These are phyloP conservation scores for Auricularia sp. DNA, from an alignment of 768 basidiomycete genomes.

Conservation along the genomic window DNA sequence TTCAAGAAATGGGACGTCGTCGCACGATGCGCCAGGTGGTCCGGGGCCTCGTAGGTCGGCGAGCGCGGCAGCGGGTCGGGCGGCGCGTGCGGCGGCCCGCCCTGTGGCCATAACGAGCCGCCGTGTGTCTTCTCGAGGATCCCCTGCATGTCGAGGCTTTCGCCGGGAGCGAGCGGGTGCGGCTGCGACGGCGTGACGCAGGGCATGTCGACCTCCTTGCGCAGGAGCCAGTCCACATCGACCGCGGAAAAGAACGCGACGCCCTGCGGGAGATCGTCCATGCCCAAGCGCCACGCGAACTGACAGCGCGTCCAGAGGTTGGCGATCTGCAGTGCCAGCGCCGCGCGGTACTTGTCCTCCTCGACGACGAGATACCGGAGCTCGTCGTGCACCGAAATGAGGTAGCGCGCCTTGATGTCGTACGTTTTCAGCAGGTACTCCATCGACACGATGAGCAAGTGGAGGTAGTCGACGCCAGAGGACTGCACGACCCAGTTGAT, in stretches of 20 bases:
- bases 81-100: conserved; percentile 39
- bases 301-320: conserved; percentile 91
- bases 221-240: conserved; percentile 79
- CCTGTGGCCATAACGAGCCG: conserved; percentile 56
- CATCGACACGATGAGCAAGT: conserved; percentile 93
- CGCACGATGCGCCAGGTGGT: conserved; percentile 61
- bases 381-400: conserved; percentile 96
- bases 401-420: conserved; percentile 80
- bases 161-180: conserved; percentile 72
- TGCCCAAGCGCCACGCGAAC: conserved; percentile 87
- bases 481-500: conserved; percentile 99
- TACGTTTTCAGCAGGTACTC: conserved; percentile 74
- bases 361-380: conserved; percentile 87
- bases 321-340: conserved; percentile 87
- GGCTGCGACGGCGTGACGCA: conserved; percentile 93
- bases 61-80: conserved; percentile 12
- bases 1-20: conserved; percentile 54
- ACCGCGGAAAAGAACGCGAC: conserved; percentile 97
- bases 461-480: conserved; percentile 95
- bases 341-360: conserved; percentile 80
- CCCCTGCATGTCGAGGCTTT: conserved; percentile 62
- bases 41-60: conserved; percentile 39
- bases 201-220: conserved; percentile 94
- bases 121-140: conserved; percentile 60
- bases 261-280: conserved; percentile 92